Percentiles rank a stretch among this genome's conserved stretches.
Evolutionary conservation across 495 filamentous ascomycete species (phyloP).

Genomic region (Rostrohypoxylon terebratum): DNA sequence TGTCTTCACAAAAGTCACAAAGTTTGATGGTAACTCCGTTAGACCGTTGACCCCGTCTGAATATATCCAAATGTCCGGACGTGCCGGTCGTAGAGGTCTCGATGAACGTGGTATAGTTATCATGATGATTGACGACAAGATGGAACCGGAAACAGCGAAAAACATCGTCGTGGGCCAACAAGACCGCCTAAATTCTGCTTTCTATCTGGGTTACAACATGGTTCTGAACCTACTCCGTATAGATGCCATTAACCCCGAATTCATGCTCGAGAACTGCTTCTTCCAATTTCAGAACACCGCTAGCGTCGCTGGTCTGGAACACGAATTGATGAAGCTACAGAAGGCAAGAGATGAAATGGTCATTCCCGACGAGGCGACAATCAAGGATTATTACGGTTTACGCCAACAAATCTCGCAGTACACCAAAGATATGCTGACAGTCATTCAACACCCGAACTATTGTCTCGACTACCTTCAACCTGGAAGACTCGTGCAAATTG

Average conservation of each 20-base stretch:
- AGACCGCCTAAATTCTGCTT: constrained; percentile 95
- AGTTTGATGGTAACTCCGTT: constrained; percentile 86
- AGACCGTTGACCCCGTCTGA: constrained; percentile 94
- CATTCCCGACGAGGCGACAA: constrained; percentile 84
- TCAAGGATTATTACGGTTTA: constrained; percentile 92
- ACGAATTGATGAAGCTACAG: constrained; percentile 79
- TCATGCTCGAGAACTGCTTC: constrained; percentile 96
- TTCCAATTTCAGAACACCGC: constrained; percentile 97
- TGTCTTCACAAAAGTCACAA: constrained; percentile 94
- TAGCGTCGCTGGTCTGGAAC: constrained; percentile 82
- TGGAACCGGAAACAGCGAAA: constrained; percentile 93
- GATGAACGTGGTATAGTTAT: constrained; percentile 99
- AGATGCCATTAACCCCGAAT: constrained; percentile 95
- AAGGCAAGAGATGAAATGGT: constrained; percentile 74
- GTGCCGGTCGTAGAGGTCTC: constrained; percentile 94
- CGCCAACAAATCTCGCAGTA: constrained; percentile 84
- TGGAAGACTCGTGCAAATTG: constrained; percentile 86
- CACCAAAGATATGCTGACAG: constrained; percentile 83
- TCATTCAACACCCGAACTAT: constrained; percentile 91
- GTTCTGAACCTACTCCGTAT: constrained; percentile 95
- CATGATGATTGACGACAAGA: constrained; percentile 98
- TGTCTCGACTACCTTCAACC: constrained; percentile 81
- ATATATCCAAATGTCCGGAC: constrained; percentile 98
- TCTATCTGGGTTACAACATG: constrained; percentile 99
- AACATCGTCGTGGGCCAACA: constrained; percentile 96